Base-by-base conservation (phyloP, 345 rosid species). In the Diplotaxis tenuifolia region DNA sequence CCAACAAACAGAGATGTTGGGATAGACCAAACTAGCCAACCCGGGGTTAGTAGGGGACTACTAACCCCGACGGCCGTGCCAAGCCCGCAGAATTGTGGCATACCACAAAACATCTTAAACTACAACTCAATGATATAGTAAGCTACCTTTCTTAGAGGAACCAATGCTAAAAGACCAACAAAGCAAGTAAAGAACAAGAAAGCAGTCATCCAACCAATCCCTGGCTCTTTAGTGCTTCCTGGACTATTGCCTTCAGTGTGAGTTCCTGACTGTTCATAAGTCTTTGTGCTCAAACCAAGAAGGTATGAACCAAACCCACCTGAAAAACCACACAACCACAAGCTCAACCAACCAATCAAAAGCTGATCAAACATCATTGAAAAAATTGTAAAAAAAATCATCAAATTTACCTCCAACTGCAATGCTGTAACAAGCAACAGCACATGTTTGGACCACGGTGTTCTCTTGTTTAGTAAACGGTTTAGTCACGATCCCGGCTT, bases 301-400 rank as follows among this genome's bases (percentile, higher is more conserved):
- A 94, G 82, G 80, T 89, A 94, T 3, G 98, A 94, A 32, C 97
- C 98, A 72, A 94, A 94, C 34, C 98, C 97, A 80, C 98, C 98
- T 93, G 79, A 71, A 79, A n/a, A 49, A 65, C 40, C 67, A 62
- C 21, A 31, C 7, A 40, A 64, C 23, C 57, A 18, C 9, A 65
- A 77, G 28, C 16, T 38, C 14, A 6, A 56, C 0, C 29, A 38
- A 22, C 61, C 49, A 16, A 29, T 50, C 56, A 67, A 25, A 18
- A 57, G 9, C 34, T n/a, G 20, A 27, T 7, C 6, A 57, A 57
- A 27, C 19, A 5, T 1, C 10, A 23, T 8, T 14, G 6, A 22
- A 22, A 63, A 62, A 1, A 9, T 12, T 31, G 5, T n/a, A 9
- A 54, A 72, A 22, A 72, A 67, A 2, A 14, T 42, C n/a, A 20